phyloP scores from a whole-genome alignment of 371 early-diverging fungal genomes.

The Mycotypha africana region DNA sequence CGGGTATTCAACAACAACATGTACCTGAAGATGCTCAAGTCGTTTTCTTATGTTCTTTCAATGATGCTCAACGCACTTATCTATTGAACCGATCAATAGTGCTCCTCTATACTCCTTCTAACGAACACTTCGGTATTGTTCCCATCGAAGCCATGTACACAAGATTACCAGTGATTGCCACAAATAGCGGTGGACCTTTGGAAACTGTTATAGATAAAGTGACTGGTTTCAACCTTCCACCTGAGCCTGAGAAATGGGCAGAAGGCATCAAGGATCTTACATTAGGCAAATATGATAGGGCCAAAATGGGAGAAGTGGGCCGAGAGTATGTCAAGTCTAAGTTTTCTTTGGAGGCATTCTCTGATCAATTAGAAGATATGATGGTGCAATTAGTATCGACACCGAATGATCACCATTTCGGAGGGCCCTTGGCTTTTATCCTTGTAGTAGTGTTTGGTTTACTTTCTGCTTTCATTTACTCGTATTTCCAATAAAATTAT shows the following conservation, averaged over 20 bases:
- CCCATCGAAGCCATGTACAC: slow-evolving; percentile 96
- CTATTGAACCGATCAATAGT: slow-evolving; percentile 61
- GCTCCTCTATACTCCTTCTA: slow-evolving; percentile 87
- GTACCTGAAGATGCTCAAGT: slow-evolving; percentile 57
- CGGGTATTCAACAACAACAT: slow-evolving; percentile 9
- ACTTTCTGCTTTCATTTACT: too few relatives aligned
- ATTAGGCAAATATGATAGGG: slow-evolving; percentile 17
- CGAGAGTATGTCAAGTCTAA: slow-evolving; percentile 52
- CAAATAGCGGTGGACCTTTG: slow-evolving; percentile 81
- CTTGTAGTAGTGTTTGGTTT: too few relatives aligned
- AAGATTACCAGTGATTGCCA: slow-evolving; percentile 82
- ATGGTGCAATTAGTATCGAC: slow-evolving; percentile 38
- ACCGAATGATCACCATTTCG: too few relatives aligned
- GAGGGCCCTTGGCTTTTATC: too few relatives aligned
- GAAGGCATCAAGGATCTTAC: slow-evolving; percentile 50
- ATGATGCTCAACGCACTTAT: slow-evolving; percentile 71
- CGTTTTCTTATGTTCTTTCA: slow-evolving; percentile 85
- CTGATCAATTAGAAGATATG: slow-evolving; percentile 58
- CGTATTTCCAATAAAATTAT: too few relatives aligned
- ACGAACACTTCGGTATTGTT: slow-evolving; percentile 96
- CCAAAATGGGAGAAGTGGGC: slow-evolving; percentile 59
- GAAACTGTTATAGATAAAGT: slow-evolving; percentile 69
- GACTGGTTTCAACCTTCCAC: slow-evolving; percentile 74
- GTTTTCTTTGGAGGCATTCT: slow-evolving; percentile 70
- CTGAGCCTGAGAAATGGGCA: slow-evolving; percentile 63